A percentile compares a stretch with the other conserved stretches of the same genome.
Evolutionary conservation across 768 basidiomycete genomes (phyloP).

Genomic region (Solioccasus polychromus): DNA sequence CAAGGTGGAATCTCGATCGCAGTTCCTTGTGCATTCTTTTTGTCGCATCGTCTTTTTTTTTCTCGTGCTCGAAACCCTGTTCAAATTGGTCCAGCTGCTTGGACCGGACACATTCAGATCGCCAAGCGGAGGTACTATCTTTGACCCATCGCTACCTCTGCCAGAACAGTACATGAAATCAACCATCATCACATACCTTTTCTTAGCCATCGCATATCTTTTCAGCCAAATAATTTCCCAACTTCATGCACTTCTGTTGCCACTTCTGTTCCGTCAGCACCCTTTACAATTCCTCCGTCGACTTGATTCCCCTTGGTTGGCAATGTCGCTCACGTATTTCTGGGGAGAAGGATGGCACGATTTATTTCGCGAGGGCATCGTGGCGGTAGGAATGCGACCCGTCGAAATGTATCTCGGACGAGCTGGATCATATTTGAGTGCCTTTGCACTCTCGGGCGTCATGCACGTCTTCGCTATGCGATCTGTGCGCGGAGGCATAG

Average conservation of each 20-base stretch:
- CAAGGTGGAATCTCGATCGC: slow-evolving; percentile 17
- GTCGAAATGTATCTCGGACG: slow-evolving; percentile 44
- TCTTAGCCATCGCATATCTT: slow-evolving; percentile 44
- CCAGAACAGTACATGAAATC: slow-evolving; percentile 42
- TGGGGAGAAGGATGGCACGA: slow-evolving; percentile 72
- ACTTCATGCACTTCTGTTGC: slow-evolving; percentile 40
- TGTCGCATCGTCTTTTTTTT: slow-evolving; percentile 5
- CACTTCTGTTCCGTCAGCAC: slow-evolving; percentile 46
- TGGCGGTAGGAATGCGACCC: slow-evolving; percentile 48
- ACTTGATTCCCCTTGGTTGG: slow-evolving; percentile 54
- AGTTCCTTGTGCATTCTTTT: slow-evolving; percentile 17
- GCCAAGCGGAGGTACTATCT: slow-evolving; percentile 36
- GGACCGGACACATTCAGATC: slow-evolving; percentile 39
- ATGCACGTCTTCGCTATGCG: slow-evolving; percentile 58
- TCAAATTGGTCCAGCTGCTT: slow-evolving; percentile 18
- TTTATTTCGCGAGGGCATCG: slow-evolving; percentile 55
- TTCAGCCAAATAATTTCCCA: slow-evolving; percentile 45
- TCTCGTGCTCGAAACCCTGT: slow-evolving; percentile 6
- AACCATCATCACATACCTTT: slow-evolving; percentile 38
- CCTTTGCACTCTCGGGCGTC: slow-evolving; percentile 57
- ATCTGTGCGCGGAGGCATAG: slow-evolving; percentile 53
- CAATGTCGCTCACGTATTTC: slow-evolving; percentile 57
- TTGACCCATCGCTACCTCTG: slow-evolving; percentile 31
- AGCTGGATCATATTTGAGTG: slow-evolving; percentile 49
- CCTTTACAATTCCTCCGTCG: slow-evolving; percentile 61